phyloP scores from a whole-genome alignment of 108 stramenopile genomes.

The Pseudonitzschia delicatissima region DNA sequence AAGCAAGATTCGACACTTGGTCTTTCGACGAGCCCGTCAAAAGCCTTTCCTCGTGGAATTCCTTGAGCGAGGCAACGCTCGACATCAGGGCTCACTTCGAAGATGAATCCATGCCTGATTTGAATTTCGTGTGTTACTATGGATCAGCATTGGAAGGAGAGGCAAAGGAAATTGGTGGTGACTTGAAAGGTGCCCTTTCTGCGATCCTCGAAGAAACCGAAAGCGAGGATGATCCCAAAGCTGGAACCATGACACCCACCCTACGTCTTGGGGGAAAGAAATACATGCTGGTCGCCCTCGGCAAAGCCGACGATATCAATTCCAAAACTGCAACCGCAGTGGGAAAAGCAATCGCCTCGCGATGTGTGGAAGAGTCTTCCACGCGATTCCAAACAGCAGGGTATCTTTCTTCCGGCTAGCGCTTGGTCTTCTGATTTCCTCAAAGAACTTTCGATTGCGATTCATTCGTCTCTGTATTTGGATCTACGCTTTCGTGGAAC shows the following conservation, averaged over 20 bases:
- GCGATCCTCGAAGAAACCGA: slow-evolving; percentile 53
- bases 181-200: slow-evolving; percentile 41
- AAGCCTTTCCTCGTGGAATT: slow-evolving; percentile 59
- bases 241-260: slow-evolving; percentile 50
- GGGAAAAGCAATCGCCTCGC: slow-evolving; percentile 49
- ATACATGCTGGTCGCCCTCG: slow-evolving; percentile 44
- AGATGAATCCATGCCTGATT: slow-evolving; percentile 48
- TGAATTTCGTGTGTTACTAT: slow-evolving; percentile 62
- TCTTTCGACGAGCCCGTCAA: slow-evolving; percentile 68
- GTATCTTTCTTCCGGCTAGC: slow-evolving; percentile 32
- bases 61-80: slow-evolving; percentile 33
- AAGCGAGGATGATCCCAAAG: slow-evolving; percentile 59
- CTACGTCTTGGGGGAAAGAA: slow-evolving; percentile 35
- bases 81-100: slow-evolving; percentile 7
- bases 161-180: slow-evolving; percentile 50
- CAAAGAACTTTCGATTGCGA: slow-evolving; percentile 42
- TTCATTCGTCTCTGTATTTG: slow-evolving; percentile 53
- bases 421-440: slow-evolving; percentile 5
- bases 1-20: slow-evolving; percentile 68
- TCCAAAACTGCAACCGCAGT: slow-evolving; percentile 29
- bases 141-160: slow-evolving; percentile 46
- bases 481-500: slow-evolving; percentile 61
- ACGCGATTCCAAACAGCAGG: slow-evolving; percentile 38
- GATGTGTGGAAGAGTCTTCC: slow-evolving; percentile 45
- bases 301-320: slow-evolving; percentile 23